Conservation (phyloP, 2,329 filamentous ascomycete genomes). For the Alternaria sp. region DNA sequence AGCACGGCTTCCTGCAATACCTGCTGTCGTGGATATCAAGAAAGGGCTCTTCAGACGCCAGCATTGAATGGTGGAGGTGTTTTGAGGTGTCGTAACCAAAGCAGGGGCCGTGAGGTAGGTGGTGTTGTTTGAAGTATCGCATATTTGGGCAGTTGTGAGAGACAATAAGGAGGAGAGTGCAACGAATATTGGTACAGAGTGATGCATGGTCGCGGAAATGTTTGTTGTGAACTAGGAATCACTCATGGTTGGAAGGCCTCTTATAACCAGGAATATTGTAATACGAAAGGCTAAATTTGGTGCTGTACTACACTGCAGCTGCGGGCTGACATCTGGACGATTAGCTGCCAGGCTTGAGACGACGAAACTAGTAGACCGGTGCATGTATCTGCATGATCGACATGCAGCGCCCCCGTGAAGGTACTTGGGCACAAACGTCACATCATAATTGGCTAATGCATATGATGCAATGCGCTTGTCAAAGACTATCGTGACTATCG, state of each 20-base stretch:
- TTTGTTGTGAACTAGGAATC: background rate
- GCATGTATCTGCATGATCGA: slow-evolving; percentile 1
- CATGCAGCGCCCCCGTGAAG: background rate
- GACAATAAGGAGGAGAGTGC: background rate
- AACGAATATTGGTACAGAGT: background rate
- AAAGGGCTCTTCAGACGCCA: slow-evolving; percentile 46
- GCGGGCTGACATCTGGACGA: background rate
- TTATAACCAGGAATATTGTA: background rate
- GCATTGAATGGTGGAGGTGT: slow-evolving; percentile 48
- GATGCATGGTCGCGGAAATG: background rate
- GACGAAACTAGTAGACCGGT: background rate
- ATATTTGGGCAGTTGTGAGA: slow-evolving; percentile 4
- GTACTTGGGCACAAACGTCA: background rate
- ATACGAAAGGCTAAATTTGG: background rate
- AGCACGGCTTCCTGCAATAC: slow-evolving; percentile 34
- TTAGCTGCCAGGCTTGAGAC: background rate
- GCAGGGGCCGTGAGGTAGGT: slow-evolving; percentile 46
- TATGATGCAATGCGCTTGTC: background rate
- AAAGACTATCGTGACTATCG: background rate
- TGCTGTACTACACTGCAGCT: background rate
- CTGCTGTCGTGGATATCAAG: slow-evolving; percentile 36
- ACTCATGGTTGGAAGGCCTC: background rate
- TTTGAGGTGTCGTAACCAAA: slow-evolving; percentile 43
- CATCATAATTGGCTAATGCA: background rate
- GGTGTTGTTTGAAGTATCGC: slow-evolving; percentile 11